Evolutionary conservation across 2,329 filamentous ascomycete genomes (phyloP).

Genomic region (Xylariaceae sp.): DNA sequence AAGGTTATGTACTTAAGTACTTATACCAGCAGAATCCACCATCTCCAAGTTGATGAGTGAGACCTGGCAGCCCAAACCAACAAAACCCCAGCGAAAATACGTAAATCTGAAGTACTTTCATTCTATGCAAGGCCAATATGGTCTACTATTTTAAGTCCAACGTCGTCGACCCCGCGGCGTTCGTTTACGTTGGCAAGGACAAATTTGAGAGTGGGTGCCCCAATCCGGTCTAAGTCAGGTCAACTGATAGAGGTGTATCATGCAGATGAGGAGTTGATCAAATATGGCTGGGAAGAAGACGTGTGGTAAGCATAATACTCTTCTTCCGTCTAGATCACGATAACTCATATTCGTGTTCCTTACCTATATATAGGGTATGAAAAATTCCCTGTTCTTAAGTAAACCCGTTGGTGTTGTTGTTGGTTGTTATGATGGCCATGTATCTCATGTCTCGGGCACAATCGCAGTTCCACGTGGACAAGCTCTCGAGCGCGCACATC

Average conservation of each 20-base stretch:
- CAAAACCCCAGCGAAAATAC: too few relatives aligned
- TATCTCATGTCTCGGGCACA: slow-evolving; percentile 13
- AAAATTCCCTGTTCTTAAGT: neutral
- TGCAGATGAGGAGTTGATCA: slow-evolving; percentile 93
- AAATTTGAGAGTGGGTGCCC: slow-evolving; percentile 81
- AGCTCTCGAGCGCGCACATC: slow-evolving; percentile 93
- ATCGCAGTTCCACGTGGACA: slow-evolving; percentile 89
- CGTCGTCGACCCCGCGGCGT: slow-evolving; percentile 77
- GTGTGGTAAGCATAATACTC: slow-evolving; percentile 68
- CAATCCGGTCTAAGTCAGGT: slow-evolving; percentile 9
- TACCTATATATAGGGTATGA: slow-evolving; percentile 38
- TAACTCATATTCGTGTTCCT: slow-evolving; percentile 15
- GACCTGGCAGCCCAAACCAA: neutral
- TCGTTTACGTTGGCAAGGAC: slow-evolving; percentile 96
- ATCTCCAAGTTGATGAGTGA: neutral
- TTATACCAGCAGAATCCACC: neutral
- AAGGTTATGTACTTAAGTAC: too few relatives aligned
- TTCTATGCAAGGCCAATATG: slow-evolving; percentile 56
- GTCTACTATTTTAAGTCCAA: slow-evolving; percentile 96
- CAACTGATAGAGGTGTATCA: slow-evolving; percentile 12
- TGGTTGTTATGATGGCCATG: neutral
- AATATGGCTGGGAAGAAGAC: slow-evolving; percentile 92
- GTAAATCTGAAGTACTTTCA: neutral
- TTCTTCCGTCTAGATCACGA: neutral
- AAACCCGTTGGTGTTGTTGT: neutral